These are phyloP conservation scores for Monosporascus cannonballus DNA, from an alignment of 2,329 filamentous ascomycete species.

Conservation along the genomic window DNA sequence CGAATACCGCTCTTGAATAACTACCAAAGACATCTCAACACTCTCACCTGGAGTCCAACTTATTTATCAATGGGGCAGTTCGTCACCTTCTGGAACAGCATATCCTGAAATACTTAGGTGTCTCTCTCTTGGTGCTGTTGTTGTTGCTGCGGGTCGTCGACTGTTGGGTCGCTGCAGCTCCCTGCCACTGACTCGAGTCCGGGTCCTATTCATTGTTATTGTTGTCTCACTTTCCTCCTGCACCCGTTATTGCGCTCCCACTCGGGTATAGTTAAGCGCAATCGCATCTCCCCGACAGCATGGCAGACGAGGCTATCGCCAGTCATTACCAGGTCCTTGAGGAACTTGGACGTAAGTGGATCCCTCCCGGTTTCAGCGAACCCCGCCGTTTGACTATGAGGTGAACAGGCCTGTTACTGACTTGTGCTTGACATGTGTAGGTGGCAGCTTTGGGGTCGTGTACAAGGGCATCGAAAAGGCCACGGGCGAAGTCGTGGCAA, in stretches of 20 bases:
- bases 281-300: slow-evolving; percentile 24
- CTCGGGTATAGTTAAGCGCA: slow-evolving; percentile 4
- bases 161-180: slow-evolving; percentile 3
- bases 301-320: slow-evolving; percentile 64
- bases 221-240: slow-evolving; percentile 4
- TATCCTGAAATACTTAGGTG: not conserved
- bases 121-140: slow-evolving; percentile 1
- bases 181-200: slow-evolving; percentile 6
- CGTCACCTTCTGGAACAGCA: slow-evolving; percentile 1
- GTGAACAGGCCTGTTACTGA: not conserved
- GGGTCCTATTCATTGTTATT: slow-evolving; percentile 6
- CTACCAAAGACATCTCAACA: too few relatives aligned
- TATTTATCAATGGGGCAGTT: not conserved
- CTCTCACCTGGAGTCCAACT: not conserved
- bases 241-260: not conserved
- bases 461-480: slow-evolving; percentile 92
- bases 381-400: not conserved
- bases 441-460: slow-evolving; percentile 92
- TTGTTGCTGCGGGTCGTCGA: slow-evolving; percentile 4
- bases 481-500: slow-evolving; percentile 89
- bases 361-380: not conserved
- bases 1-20: too few relatives aligned
- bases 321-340: slow-evolving; percentile 91
- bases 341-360: slow-evolving; percentile 80
- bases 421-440: slow-evolving; percentile 35